Base-by-base conservation (phyloP, 164 flowering plant species). In the Taxillus chinensis region DNA sequence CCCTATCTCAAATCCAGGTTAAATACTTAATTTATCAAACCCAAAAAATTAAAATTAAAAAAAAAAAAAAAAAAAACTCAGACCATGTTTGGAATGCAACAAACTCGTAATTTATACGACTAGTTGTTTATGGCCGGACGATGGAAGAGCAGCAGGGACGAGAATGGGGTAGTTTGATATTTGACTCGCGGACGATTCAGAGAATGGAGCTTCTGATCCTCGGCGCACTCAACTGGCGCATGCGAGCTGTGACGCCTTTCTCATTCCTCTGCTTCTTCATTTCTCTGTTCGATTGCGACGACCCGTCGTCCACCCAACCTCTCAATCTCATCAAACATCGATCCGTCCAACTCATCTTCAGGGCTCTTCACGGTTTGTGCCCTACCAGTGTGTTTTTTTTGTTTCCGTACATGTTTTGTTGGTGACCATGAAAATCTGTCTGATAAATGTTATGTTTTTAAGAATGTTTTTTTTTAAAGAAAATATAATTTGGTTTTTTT, bases 241-340 rank as follows among this genome's bases (percentile, higher is more conserved):
- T 87, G 90, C 82, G 90, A 0, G 82, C 95, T 9, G 71, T 85
- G 8, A 87, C 86, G 7, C 90, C 95, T 1, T 83, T 87, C 72
- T 75, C 82, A 27, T 87, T 87, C 65, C 4, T 80, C 14, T n/a
- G 69, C 51, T 87, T 75, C 76, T 82, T 87, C 71, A 59, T 78
- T 45, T 70, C 86, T 2, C 45, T 77, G 14, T 73, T 79, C 75
- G 63, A 69, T 12, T 77, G 27, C 27, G 27, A 76, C 49, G 82
- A 85, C 70, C 76, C 75, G 3, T 65, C 79, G 12, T 57, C 69
- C 11, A 49, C 3, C 45, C 72, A 73, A 42, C 77, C 74, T 45
- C 76, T 87, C 39, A 27, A 27, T 27, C 27, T 27, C 27, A 27
- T 27, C 27, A 82, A 73, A 74, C 68, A 61, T 59, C 75, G 84